A percentile compares a stretch with the other conserved stretches of the same genome.
phyloP scores from a whole-genome alignment of 169 alveolate species.

The Eimeria acervulina region DNA sequence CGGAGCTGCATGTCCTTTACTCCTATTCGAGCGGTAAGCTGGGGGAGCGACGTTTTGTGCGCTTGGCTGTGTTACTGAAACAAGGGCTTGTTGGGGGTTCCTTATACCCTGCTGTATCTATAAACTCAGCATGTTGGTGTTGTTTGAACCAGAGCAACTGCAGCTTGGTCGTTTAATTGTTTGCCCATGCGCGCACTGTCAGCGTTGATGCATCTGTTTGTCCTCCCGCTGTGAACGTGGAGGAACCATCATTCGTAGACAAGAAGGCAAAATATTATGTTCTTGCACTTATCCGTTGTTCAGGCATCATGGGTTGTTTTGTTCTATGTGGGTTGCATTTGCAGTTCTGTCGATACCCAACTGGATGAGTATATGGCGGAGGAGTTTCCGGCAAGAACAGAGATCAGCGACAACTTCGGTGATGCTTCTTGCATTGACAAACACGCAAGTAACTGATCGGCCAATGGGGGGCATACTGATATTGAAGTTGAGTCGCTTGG shows the following conservation, averaged over 20 bases:
- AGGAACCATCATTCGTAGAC: background rate
- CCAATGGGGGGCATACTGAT: conserved; percentile 81
- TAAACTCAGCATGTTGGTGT: background rate
- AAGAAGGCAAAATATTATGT: background rate
- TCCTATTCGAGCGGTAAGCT: conserved; percentile 74
- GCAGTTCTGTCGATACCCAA: conserved; percentile 36
- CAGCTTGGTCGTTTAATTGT: background rate
- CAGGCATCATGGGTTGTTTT: background rate
- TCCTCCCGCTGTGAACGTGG: background rate
- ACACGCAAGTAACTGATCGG: conserved; percentile 72
- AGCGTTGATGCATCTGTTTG: background rate
- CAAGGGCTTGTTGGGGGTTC: background rate
- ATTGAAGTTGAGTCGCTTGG: conserved; percentile 72
- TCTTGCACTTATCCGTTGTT: background rate
- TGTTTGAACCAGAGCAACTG: background rate
- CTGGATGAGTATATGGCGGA: conserved; percentile 71
- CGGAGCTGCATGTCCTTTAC: conserved; percentile 79
- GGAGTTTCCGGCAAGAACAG: conserved; percentile 74
- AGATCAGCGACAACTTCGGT: conserved; percentile 68
- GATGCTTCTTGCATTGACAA: conserved; percentile 68
- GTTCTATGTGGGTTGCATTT: background rate
- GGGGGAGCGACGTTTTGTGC: background rate
- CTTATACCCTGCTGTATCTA: background rate
- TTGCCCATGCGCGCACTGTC: background rate
- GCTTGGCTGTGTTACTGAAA: background rate